These are phyloP conservation scores for Cercospora brassicicola DNA, from an alignment of 2,329 filamentous ascomycete species.

Conservation along the genomic window DNA sequence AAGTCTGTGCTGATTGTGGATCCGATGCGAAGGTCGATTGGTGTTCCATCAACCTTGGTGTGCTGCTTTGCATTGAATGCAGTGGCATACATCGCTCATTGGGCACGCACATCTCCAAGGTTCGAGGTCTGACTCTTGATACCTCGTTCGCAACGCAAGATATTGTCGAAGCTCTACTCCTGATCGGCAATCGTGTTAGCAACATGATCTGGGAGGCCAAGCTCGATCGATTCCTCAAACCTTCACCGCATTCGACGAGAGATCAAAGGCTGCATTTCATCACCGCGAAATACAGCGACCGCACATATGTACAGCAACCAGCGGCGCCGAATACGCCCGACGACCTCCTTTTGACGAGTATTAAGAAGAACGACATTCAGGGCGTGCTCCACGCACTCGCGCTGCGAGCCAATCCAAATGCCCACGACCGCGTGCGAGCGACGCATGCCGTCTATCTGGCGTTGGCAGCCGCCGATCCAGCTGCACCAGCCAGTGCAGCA, in stretches of 20 bases:
- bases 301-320: slow-evolving; percentile 73
- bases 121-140: slow-evolving; percentile 90
- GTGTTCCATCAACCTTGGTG: slow-evolving; percentile 97
- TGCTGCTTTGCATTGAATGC: slow-evolving; percentile 96
- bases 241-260: slow-evolving; percentile 71
- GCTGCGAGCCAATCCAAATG: slow-evolving; percentile 82
- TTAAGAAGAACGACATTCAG: slow-evolving; percentile 95
- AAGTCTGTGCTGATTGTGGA: slow-evolving; percentile 90
- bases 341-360: slow-evolving; percentile 84
- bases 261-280: slow-evolving; percentile 95
- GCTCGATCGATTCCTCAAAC: slow-evolving; percentile 73
- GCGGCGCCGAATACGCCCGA: slow-evolving; percentile 68
- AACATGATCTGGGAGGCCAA: slow-evolving; percentile 96
- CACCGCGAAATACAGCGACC: slow-evolving; percentile 88
- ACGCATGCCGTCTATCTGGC: slow-evolving; percentile 90
- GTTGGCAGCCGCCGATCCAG: slow-evolving; percentile 87
- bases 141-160: slow-evolving; percentile 95
- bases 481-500: slow-evolving; percentile 58
- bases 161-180: slow-evolving; percentile 88
- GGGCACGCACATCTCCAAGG: slow-evolving; percentile 96
- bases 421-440: slow-evolving; percentile 77
- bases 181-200: slow-evolving; percentile 89
- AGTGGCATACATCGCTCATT: slow-evolving; percentile 95
- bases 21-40: slow-evolving; percentile 92
- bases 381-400: slow-evolving; percentile 89